Base-by-base conservation (phyloP, 139 green algal species). In the Raphidocelis subcapitata region DNA sequence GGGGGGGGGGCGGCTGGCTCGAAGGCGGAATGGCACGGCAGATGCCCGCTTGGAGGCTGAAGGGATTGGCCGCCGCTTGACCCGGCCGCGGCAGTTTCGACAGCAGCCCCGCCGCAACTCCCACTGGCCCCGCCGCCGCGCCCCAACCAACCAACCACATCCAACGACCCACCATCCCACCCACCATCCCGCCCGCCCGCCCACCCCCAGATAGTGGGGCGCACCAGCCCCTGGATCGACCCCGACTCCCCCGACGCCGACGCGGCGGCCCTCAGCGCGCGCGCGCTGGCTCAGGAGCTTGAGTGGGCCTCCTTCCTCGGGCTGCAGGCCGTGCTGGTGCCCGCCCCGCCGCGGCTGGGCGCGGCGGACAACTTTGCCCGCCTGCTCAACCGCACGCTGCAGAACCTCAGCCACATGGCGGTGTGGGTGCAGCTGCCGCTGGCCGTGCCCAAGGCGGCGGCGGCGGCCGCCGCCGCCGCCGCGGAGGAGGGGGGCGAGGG, bases 271-370 rank as follows among this genome's bases (percentile, higher is more conserved):
- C 77, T 88, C 65, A 92, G 85, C 51, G 76, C 84, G 57, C 72
- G 75, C 1, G 85, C 89, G 0, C 80, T 99, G 41, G 61, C 74
- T 29, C 80, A 92, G 69, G 88, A 99, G 85, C 89, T 99, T 54
- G 87, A 70, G 2, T 99, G 95, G 95, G 95, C 95, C 12, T 84
- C 82, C 12, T 93, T 98, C 82, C 79, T 98, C 26, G 91, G 88
- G 4, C 75, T 98, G 64, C 93, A 98, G 79, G 95, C 95, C 15
- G 88, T 93, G 32, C 37, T 96, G 21, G 67, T 97, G 65, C 85
- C 89, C 2, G 46, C 83, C 12, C 82, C 85, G 8, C 77, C 76
- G 4, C 64, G 72, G 18, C 55, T 80, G 33, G 24, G 63, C 18
- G 81, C 67, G 18, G 75, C 83, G 35, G 71, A 66, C 51, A 92